Conservation (phyloP, 2,329 filamentous ascomycete species). For the Ophiostoma pallidulum region DNA sequence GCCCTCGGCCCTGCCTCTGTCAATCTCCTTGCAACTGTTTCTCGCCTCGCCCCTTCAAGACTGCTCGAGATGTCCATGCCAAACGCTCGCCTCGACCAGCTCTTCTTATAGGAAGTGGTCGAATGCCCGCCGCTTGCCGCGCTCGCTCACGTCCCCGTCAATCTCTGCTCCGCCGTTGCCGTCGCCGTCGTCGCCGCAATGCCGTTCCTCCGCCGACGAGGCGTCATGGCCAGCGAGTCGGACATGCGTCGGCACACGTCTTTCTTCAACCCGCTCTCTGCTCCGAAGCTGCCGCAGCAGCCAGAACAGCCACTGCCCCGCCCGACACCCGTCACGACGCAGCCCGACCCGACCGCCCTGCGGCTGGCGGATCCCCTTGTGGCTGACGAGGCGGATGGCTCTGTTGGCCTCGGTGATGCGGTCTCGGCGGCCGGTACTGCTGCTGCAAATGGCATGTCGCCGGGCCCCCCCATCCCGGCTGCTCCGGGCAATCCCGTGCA, state of each 20-base stretch:
- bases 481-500: neutral
- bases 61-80: conserved; percentile 11
- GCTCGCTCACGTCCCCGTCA: neutral
- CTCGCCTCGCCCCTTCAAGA: neutral
- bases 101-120: conserved; percentile 8
- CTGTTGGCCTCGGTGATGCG: conserved; percentile 14
- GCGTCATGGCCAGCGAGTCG: conserved; percentile 49
- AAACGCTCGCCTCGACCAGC: conserved; percentile 4
- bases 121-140: neutral
- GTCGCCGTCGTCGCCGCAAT: conserved; percentile 32
- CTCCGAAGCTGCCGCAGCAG: conserved; percentile 9
- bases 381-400: neutral
- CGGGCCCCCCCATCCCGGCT: conserved; percentile 8
- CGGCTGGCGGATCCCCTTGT: neutral
- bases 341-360: neutral
- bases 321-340: neutral
- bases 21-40: neutral
- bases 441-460: conserved; percentile 18
- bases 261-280: conserved; percentile 23
- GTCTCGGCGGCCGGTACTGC: conserved; percentile 18
- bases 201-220: conserved; percentile 54
- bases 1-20: neutral
- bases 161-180: neutral
- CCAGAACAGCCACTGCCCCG: conserved; percentile 3
- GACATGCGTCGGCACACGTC: conserved; percentile 46